A percentile compares a stretch with the other conserved stretches of the same genome.
These are phyloP conservation scores for Brassica rapa DNA, from an alignment of 345 rosid genomes.

Conservation along the genomic window DNA sequence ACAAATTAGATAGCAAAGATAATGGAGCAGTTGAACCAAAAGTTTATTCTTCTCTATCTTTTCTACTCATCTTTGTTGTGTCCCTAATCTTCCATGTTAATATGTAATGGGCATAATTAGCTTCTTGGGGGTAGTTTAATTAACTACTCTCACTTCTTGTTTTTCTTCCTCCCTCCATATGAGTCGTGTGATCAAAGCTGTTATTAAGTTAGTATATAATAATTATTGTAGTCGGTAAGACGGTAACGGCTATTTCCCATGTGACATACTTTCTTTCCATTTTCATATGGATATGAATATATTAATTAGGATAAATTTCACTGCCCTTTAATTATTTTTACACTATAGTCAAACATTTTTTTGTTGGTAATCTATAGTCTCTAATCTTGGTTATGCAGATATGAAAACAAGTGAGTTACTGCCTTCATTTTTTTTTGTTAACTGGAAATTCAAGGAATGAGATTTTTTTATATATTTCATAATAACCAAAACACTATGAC, in stretches of 20 bases:
- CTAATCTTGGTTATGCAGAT: neutral
- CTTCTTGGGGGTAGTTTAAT: conserved; percentile 11
- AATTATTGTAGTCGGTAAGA: neutral
- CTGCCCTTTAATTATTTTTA: neutral
- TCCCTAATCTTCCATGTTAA: conserved; percentile 12
- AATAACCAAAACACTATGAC: neutral
- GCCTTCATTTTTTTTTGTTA: neutral
- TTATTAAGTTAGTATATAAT: neutral
- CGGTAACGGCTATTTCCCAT: conserved; percentile 13
- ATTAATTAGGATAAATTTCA: neutral
- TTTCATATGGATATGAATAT: neutral
- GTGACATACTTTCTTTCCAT: neutral
- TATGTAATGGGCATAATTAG: conserved; percentile 20
- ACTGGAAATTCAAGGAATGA: neutral
- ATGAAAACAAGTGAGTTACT: neutral
- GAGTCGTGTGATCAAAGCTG: neutral
- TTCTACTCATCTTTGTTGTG: conserved; percentile 22
- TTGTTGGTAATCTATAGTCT: neutral
- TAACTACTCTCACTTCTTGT: neutral
- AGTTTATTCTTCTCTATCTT: conserved; percentile 9
- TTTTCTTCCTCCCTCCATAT: neutral
- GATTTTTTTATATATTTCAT: neutral
- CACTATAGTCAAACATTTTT: neutral
- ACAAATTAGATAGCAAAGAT: conserved; percentile 19
- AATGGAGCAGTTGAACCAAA: conserved; percentile 29